phyloP scores from a whole-genome alignment of 192 early-diverging fungal genomes.

The Chytriomyces sp. region DNA sequence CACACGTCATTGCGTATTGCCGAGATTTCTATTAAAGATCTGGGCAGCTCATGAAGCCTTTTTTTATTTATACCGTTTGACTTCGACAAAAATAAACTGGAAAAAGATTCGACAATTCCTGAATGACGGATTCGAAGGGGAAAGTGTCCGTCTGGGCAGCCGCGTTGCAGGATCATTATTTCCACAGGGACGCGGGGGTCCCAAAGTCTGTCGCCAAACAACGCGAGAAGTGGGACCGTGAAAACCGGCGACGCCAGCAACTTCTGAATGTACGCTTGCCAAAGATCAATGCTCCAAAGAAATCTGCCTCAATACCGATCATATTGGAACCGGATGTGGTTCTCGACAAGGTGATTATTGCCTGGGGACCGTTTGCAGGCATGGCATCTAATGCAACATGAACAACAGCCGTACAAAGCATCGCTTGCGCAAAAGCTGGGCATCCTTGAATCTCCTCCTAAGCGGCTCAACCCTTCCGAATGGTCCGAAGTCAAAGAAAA shows the following conservation, averaged over 20 bases:
- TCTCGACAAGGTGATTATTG: background rate
- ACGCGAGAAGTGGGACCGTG: conserved; percentile 30
- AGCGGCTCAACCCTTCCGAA: background rate
- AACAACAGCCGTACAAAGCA: background rate
- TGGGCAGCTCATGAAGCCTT: conserved; percentile 6
- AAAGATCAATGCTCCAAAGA: background rate
- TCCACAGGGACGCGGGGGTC: background rate
- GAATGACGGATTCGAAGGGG: background rate
- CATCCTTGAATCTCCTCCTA: background rate
- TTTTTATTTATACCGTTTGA: conserved; percentile 11
- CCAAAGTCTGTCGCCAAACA: background rate
- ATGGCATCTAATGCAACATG: background rate
- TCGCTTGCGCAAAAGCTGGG: conserved; percentile 22
- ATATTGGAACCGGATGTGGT: background rate
- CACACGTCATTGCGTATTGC: conserved; percentile 54
- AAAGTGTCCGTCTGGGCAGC: conserved; percentile 10
- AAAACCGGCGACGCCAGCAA: background rate
- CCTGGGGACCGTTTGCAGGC: background rate
- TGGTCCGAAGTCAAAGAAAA: conserved; percentile 21
- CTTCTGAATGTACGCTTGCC: background rate
- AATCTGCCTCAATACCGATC: too few species aligned
- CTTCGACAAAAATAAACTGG: background rate
- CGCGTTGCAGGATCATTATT: conserved; percentile 19
- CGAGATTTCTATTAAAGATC: conserved; percentile 50
- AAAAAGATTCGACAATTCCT: background rate